A percentile compares a stretch with the other conserved stretches of the same genome.
Conservation (phyloP, 2,329 filamentous ascomycete species). For the Microcyclospora tardicrescens region DNA sequence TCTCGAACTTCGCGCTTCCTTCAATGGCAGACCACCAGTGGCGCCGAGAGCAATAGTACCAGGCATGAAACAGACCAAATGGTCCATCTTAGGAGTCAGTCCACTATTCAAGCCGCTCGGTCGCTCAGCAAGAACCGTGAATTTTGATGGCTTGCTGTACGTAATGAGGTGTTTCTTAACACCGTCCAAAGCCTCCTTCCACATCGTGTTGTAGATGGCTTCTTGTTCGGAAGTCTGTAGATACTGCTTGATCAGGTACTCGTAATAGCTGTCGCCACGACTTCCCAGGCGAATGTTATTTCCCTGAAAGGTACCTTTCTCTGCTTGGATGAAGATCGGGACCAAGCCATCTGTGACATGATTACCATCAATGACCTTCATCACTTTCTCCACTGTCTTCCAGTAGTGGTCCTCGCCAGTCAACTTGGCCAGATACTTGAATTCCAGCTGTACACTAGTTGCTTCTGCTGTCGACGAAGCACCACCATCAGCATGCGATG, state of each 20-base stretch:
- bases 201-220: slow-evolving; percentile 78
- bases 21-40: slow-evolving; percentile 64
- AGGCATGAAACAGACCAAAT: slow-evolving; percentile 93
- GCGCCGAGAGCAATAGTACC: slow-evolving; percentile 85
- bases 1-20: slow-evolving; percentile 57
- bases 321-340: slow-evolving; percentile 80
- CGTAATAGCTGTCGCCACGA: slow-evolving; percentile 93
- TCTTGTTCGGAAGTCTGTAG: slow-evolving; percentile 84
- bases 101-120: slow-evolving; percentile 54
- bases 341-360: slow-evolving; percentile 67
- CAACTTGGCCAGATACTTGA: slow-evolving; percentile 91
- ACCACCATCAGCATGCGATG: slow-evolving; percentile 71
- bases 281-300: slow-evolving; percentile 84
- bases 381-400: slow-evolving; percentile 82
- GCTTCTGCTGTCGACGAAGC: slow-evolving; percentile 91
- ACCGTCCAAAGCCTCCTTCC: slow-evolving; percentile 72
- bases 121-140: slow-evolving; percentile 84
- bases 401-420: slow-evolving; percentile 89
- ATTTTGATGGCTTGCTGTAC: slow-evolving; percentile 65
- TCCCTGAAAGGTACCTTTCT: slow-evolving; percentile 65
- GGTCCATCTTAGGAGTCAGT: slow-evolving; percentile 88
- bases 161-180: slow-evolving; percentile 86
- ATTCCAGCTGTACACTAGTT: slow-evolving; percentile 82
- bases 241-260: slow-evolving; percentile 98
- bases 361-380: slow-evolving; percentile 79